A percentile compares a stretch with the other conserved stretches of the same genome.
Conservation (phyloP, 1,284 basidiomycete species). For the Pyrrhoderma noxium region DNA sequence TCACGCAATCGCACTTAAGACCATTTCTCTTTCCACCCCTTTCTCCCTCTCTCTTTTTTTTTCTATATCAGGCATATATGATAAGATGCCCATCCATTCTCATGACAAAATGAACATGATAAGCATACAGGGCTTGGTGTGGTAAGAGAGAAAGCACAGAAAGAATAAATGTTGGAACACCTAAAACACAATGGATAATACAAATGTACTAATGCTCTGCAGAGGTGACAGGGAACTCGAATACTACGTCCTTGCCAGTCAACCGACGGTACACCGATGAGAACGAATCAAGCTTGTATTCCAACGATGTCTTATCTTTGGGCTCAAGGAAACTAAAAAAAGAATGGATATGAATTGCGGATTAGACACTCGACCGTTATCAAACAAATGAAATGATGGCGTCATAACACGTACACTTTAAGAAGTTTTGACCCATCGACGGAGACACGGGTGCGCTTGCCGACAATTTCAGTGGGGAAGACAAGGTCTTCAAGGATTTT, state of each 20-base stretch:
- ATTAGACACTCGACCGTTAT: neutral
- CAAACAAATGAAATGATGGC: slow-evolving; percentile 13
- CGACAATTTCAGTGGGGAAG: slow-evolving; percentile 97
- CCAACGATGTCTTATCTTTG: slow-evolving; percentile 96
- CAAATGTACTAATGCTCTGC: slow-evolving; percentile 43
- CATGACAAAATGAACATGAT: too few species aligned
- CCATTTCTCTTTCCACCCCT: too few species aligned
- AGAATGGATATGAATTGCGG: slow-evolving; percentile 13
- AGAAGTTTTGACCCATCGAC: slow-evolving; percentile 89
- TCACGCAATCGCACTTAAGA: too few species aligned
- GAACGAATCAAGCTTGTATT: slow-evolving; percentile 99
- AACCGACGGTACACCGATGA: slow-evolving; percentile 90
- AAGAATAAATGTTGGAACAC: too few species aligned
- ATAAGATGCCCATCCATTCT: too few species aligned
- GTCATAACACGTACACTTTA: slow-evolving; percentile 77
- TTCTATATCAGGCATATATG: too few species aligned
- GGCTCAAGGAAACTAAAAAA: slow-evolving; percentile 84
- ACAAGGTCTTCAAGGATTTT: slow-evolving; percentile 98
- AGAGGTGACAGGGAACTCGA: slow-evolving; percentile 74
- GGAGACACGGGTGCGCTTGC: slow-evolving; percentile 91
- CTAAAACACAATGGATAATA: neutral
- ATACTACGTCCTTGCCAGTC: slow-evolving; percentile 91
- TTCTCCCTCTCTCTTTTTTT: too few species aligned
- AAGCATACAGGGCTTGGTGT: too few species aligned
- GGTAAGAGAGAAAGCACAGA: too few species aligned